A percentile compares a stretch with the other conserved stretches of the same genome.
phyloP scores from a whole-genome alignment of 2,329 filamentous ascomycete species.

The Xylariaceae sp. region DNA sequence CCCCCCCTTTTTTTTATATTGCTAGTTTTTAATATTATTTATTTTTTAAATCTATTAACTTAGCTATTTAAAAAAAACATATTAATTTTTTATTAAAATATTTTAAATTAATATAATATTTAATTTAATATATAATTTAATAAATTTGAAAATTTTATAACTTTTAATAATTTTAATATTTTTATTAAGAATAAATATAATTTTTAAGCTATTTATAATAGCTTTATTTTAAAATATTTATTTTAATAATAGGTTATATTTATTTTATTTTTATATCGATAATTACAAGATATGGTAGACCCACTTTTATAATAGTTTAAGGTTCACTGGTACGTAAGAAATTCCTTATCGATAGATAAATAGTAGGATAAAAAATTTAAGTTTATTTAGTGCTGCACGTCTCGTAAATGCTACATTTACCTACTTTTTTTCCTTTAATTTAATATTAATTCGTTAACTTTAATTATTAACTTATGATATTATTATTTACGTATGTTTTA shows the following conservation, averaged over 20 bases:
- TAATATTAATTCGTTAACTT: too few relatives aligned
- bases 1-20: too few relatives aligned
- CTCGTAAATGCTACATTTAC: too few relatives aligned
- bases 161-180: neutral
- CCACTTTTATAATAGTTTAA: neutral
- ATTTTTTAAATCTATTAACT: too few relatives aligned
- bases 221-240: neutral
- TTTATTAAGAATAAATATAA: neutral
- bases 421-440: too few relatives aligned
- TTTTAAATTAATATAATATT: neutral
- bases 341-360: neutral
- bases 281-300: neutral
- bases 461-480: too few relatives aligned
- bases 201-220: neutral
- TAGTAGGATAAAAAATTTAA: neutral
- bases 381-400: too few relatives aligned
- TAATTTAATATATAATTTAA: neutral
- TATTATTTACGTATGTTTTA: too few relatives aligned
- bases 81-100: neutral
- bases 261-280: neutral
- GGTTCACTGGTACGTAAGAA: too few relatives aligned
- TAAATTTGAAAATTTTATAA: conserved; percentile 4
- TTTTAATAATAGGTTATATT: too few relatives aligned
- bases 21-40: too few relatives aligned
- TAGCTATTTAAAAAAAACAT: neutral